Percentiles rank a stretch among this genome's conserved stretches.
phyloP scores from a whole-genome alignment of 2,329 filamentous ascomycete species.

The Fonsecaea pedrosoi region DNA sequence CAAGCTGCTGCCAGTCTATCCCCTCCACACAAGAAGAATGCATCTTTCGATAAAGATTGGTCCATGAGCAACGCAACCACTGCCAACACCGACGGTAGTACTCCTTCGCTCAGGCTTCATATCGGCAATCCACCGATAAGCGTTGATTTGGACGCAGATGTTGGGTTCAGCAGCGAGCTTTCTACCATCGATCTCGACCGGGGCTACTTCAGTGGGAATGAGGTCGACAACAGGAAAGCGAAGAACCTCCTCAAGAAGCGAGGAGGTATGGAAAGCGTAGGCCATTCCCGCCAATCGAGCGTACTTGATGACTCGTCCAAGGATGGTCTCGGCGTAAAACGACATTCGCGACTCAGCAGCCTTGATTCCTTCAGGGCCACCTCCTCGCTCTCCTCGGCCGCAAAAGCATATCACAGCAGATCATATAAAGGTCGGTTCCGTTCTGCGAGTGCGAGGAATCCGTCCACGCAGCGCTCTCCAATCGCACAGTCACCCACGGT shows the following conservation, averaged over 20 bases:
- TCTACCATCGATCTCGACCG: conserved; percentile 71
- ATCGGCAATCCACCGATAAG: conserved; percentile 41
- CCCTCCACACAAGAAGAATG: conserved; percentile 60
- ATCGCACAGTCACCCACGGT: conserved; percentile 60
- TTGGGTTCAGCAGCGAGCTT: conserved; percentile 44
- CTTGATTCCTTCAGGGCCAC: conserved; percentile 74
- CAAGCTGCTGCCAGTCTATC: conserved; percentile 26
- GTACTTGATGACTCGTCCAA: conserved; percentile 76
- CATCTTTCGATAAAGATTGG: conserved; percentile 67
- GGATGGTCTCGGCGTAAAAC: conserved; percentile 69
- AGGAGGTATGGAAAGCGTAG: conserved; percentile 47
- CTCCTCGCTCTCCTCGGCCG: conserved; percentile 60
- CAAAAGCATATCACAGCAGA: conserved; percentile 73
- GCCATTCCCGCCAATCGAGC: conserved; percentile 74
- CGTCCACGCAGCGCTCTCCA: conserved; percentile 49
- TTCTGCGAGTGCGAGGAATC: conserved; percentile 65
- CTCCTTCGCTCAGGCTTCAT: conserved; percentile 31
- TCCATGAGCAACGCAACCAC: conserved; percentile 55
- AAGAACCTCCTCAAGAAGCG: conserved; percentile 84
- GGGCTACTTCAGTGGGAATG: conserved; percentile 91
- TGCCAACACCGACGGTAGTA: conserved; percentile 42
- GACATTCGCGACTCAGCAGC: conserved; percentile 80
- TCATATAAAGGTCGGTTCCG: conserved; percentile 60
- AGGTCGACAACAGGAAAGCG: conserved; percentile 73
- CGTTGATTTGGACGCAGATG: conserved; percentile 38